A percentile compares a stretch with the other conserved stretches of the same genome.
These are phyloP conservation scores for Setaria italica DNA, from an alignment of 202 grass and related monocot genomes.

Conservation along the genomic window DNA sequence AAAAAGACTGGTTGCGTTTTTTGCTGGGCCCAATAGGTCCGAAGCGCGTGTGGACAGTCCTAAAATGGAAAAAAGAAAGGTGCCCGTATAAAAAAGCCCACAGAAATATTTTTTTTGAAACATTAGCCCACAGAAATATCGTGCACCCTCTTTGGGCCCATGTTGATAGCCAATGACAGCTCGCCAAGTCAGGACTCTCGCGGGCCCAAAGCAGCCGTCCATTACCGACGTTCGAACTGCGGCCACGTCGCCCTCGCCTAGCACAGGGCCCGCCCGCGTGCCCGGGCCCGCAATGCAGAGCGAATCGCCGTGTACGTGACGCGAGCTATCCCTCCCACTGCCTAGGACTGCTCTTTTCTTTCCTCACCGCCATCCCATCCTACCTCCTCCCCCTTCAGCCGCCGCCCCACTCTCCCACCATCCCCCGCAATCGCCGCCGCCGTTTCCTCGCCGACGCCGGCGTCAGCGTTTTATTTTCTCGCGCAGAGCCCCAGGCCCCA, in stretches of 20 bases:
- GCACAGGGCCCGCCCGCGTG: not conserved
- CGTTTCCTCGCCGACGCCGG: slow-evolving; percentile 33
- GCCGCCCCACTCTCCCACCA: slow-evolving; percentile 34
- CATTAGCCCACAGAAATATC: not conserved
- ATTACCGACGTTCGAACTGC: not conserved
- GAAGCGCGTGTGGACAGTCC: not conserved
- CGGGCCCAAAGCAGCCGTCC: slow-evolving; percentile 13
- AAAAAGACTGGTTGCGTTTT: too few species aligned
- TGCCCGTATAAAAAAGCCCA: not conserved
- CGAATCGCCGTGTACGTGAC: not conserved
- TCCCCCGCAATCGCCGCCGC: slow-evolving; percentile 4
- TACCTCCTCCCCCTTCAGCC: slow-evolving; percentile 9
- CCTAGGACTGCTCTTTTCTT: not conserved
- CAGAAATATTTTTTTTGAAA: not conserved
- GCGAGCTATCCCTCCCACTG: not conserved
- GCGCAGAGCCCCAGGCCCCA: not conserved
- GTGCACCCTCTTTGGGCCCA: not conserved
- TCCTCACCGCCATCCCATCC: slow-evolving; percentile 48
- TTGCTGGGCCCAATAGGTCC: not conserved
- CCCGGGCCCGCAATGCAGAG: not conserved
- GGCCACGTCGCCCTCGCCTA: slow-evolving; percentile 36
- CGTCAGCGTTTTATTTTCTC: too few species aligned
- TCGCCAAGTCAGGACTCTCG: not conserved
- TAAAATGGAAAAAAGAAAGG: not conserved
- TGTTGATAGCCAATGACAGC: not conserved